Base-by-base conservation (phyloP, 2,329 filamentous ascomycete species). In the Colletotrichum sp. region DNA sequence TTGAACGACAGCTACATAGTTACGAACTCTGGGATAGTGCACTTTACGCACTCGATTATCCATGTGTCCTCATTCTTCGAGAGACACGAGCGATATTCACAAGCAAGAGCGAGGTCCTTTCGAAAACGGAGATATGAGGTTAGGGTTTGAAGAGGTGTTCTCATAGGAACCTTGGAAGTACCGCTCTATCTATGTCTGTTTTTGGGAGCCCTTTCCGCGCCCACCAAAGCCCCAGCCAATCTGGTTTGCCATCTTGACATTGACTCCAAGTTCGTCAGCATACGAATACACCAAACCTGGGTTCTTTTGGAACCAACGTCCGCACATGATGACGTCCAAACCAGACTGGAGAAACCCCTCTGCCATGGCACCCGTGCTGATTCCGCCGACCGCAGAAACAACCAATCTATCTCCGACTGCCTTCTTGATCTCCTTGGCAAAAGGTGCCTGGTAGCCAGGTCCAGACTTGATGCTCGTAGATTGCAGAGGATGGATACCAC, bases 361-460 rank as follows among this genome's bases (percentile, higher is more conserved):
- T 0, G 90, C 90, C 10, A 86, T 79, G 3, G 78, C 81, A 0
- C 86, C 89, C 1, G 76, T 84, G 26, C 80, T 86, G 78, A 91
- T 90, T n/a, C 79, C 84, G 0, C 89, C 89, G 0, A 91, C 89
- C 0, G 88, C 80, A 12, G 84, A 84, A 30, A 89, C 83, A 0
- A 87, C 70, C 77, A 88, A 60, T 69, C 80, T 92, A 73, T 94
- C 91, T 0, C 93, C 93, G 1, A 96, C 90, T 2, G 89, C 92
- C 78, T 92, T 89, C 86, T 96, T 96, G 71, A 96, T 91, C 6
- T 89, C 88, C 80, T 93, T 91, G 0, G 95, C 92, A 78, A 95
- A 93, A 0, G 89, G 91, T 1, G 90, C 92, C 83, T 96, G 94
- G 84, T 95, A 96, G 0, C 88, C 93, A 0, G 92, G 91, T 0